phyloP scores from a whole-genome alignment of 768 basidiomycete genomes.

The Boletus subcaerulescens region DNA sequence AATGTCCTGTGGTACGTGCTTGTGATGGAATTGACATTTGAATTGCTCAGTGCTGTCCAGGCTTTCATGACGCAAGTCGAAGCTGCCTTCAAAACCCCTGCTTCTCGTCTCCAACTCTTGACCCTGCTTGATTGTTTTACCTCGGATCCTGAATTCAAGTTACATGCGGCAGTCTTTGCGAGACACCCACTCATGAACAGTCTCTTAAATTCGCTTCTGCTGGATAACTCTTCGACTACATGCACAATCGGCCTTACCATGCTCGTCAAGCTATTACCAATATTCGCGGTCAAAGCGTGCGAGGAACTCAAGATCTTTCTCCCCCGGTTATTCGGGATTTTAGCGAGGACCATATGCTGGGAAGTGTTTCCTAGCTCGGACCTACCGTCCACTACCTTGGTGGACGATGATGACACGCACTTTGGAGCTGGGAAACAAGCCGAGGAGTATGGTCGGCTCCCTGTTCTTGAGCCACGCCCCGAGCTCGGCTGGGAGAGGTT shows the following conservation, averaged over 20 bases:
- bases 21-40: slow-evolving; percentile 5
- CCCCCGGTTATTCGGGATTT: slow-evolving; percentile 61
- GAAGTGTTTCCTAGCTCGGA: slow-evolving; percentile 45
- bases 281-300: slow-evolving; percentile 63
- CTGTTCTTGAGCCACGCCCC: slow-evolving; percentile 44
- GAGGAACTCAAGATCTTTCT: slow-evolving; percentile 55
- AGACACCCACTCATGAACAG: slow-evolving; percentile 61
- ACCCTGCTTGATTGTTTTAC: slow-evolving; percentile 62
- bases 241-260: slow-evolving; percentile 63
- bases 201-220: slow-evolving; percentile 61
- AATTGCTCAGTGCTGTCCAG: slow-evolving; percentile 36
- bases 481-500: slow-evolving; percentile 69
- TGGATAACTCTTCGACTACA: slow-evolving; percentile 73
- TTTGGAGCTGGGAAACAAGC: slow-evolving; percentile 1
- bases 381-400: slow-evolving; percentile 30
- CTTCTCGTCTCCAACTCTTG: slow-evolving; percentile 66
- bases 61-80: slow-evolving; percentile 69
- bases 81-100: slow-evolving; percentile 55
- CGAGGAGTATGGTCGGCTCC: slow-evolving; percentile 34
- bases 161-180: slow-evolving; percentile 49
- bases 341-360: slow-evolving; percentile 77
- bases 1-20: slow-evolving; percentile 58
- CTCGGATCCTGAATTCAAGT: slow-evolving; percentile 50
- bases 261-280: slow-evolving; percentile 70
- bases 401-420: slow-evolving; percentile 31